Evolutionary conservation across 2,329 filamentous ascomycete species (phyloP), one percentile per base, ranked within the genome.

Genomic region (Epichloe gansuensis): DNA sequence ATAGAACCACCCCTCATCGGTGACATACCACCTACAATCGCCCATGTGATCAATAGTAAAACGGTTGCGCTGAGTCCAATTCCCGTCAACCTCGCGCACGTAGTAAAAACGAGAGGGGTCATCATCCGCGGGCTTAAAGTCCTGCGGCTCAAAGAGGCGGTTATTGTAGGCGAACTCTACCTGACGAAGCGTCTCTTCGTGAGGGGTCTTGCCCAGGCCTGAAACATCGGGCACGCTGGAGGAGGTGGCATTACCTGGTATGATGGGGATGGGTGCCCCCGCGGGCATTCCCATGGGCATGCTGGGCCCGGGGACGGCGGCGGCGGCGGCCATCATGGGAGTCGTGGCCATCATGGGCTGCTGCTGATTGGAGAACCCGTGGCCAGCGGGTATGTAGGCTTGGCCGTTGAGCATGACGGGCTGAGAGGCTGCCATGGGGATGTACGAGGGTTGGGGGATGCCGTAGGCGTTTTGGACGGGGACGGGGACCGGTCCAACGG

Each of bases 101-200:
- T 74, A 78, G 67, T 83, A 84, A 68, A 78, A 76, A 55, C 79
- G 77, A 44, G 71, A 72, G 40, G 76, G 74, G 64, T 82, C 75
- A 56, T 80, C 74, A 60, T 83, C 80, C 21, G 73, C 71, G 2
- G 81, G 81, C 65, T 81, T 78, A 62, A 82, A 80, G 58, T 82
- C 78, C 69, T 83, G 79, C 15, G 76, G 73, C 63, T 79, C 74
- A 57, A 75, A 72, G 57, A 76, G 67, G 57, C 71, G 69, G 63
- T 75, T 76, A 56, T 68, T 63, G 54, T 72, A 61, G n/a, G 75
- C 73, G 56, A 75, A 71, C 58, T 75, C 66, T 44, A 71, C 63
- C 61, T 76, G 73, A 53, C 74, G 70, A 21, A 72, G 61, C 36
- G 69, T 65, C 44, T 74, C 63, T 61, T 81, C 76, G 52, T 61